Evolutionary conservation across 345 rosid genomes (phyloP).

Genomic region (Nephelium lappaceum): DNA sequence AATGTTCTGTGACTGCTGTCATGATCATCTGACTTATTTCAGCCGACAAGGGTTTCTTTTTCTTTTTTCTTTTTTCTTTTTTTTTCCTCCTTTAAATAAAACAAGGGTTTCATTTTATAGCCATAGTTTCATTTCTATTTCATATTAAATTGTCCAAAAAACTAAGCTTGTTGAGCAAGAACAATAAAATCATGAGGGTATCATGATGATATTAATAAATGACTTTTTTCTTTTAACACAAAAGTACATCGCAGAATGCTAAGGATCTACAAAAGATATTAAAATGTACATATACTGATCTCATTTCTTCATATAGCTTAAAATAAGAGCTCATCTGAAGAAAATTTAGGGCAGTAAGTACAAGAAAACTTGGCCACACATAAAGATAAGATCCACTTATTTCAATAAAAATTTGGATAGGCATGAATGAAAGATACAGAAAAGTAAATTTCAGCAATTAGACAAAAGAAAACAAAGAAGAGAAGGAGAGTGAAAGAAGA

Average conservation of each 20-base stretch:
- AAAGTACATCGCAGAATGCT: background rate
- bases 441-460: background rate
- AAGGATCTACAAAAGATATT: background rate
- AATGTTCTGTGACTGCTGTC: background rate
- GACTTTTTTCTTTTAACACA: background rate
- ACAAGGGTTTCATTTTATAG: background rate
- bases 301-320: background rate
- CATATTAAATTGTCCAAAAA: background rate
- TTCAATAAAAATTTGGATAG: background rate
- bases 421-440: background rate
- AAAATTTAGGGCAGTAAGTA: background rate
- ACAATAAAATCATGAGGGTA: background rate
- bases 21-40: background rate
- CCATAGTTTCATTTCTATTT: background rate
- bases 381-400: background rate
- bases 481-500: background rate
- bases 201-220: background rate
- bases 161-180: background rate
- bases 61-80: no score
- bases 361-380: background rate
- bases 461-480: background rate
- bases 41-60: background rate
- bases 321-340: background rate
- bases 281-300: background rate
- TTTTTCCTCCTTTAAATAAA: no score